Evolutionary conservation across 176 grass and related monocot genomes (phyloP).

Genomic region (Triticum aestivum): DNA sequence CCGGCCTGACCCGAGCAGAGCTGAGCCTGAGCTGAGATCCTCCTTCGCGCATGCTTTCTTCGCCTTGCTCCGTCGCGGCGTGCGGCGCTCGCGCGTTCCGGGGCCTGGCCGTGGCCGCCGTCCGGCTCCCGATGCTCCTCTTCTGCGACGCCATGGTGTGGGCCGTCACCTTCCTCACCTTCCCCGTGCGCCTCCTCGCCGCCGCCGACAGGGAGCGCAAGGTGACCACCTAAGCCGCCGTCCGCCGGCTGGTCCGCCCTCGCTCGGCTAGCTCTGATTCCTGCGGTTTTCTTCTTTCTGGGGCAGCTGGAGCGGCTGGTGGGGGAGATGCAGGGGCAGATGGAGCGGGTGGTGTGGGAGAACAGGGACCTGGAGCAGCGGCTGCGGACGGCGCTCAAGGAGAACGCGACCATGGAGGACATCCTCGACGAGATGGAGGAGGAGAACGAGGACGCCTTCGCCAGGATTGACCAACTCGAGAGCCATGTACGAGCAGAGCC

Average conservation of each 20-base stretch:
- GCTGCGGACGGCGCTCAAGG: constrained; percentile 28
- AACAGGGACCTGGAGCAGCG: constrained; percentile 44
- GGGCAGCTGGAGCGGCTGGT: constrained; percentile 43
- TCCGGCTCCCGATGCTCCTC: constrained; percentile 14
- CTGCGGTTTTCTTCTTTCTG: not conserved
- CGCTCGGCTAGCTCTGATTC: not conserved
- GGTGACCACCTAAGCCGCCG: not conserved
- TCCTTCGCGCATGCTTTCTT: not conserved
- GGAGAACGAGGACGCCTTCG: constrained; percentile 41
- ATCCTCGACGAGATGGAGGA: constrained; percentile 62
- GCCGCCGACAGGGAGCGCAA: constrained; percentile 31
- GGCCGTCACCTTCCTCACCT: constrained; percentile 25
- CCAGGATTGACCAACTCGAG: constrained; percentile 39
- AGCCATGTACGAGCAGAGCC: constrained; percentile 11
- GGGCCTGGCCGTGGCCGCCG: not conserved
- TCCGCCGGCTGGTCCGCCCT: too few relatives aligned
- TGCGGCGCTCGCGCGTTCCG: not conserved
- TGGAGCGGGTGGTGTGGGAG: constrained; percentile 48
- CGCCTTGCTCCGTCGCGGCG: not conserved
- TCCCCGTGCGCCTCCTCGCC: constrained; percentile 40
- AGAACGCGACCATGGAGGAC: constrained; percentile 17
- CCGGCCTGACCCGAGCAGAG: not conserved
- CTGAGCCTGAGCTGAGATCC: not conserved
- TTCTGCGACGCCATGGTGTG: constrained; percentile 43
- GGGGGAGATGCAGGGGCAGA: constrained; percentile 58